phyloP scores from a whole-genome alignment of 495 filamentous ascomycete species.

The Penicillium egyptiacum region DNA sequence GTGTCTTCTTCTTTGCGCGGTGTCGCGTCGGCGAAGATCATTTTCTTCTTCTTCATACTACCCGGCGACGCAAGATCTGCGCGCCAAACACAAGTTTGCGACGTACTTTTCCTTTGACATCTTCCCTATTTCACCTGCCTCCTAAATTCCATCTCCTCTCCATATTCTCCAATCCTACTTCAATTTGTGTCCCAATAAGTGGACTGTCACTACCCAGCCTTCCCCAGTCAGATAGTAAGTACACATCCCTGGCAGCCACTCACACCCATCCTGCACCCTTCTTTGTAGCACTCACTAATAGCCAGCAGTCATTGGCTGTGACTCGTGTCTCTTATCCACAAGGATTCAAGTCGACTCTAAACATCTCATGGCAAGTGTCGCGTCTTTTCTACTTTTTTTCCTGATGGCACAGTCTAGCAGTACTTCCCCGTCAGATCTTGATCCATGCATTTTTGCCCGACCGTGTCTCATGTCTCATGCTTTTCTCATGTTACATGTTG shows the following conservation, averaged over 20 bases:
- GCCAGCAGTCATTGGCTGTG: slow-evolving; percentile 7
- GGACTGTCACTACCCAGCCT: slow-evolving; percentile 17
- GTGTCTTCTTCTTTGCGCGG: slow-evolving; percentile 6
- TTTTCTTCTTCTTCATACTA: slow-evolving; percentile 16
- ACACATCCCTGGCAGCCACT: slow-evolving; percentile 44
- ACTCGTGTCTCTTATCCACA: not conserved
- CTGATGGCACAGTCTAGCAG: slow-evolving; percentile 14
- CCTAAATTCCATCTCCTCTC: not conserved
- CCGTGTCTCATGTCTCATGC: slow-evolving; percentile 24
- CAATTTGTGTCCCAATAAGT: slow-evolving; percentile 12
- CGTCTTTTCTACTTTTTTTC: slow-evolving; percentile 10
- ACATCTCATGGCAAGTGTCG: slow-evolving; percentile 17
- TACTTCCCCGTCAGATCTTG: slow-evolving; percentile 29
- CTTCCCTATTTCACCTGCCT: slow-evolving; percentile 6
- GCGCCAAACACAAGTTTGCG: slow-evolving; percentile 14
- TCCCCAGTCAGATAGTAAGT: slow-evolving; percentile 22
- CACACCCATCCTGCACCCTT: slow-evolving; percentile 22
- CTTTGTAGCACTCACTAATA: slow-evolving; percentile 15
- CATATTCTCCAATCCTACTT: slow-evolving; percentile 7
- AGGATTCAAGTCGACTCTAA: slow-evolving; percentile 3
- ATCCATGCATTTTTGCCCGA: slow-evolving; percentile 36
- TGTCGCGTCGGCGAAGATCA: slow-evolving; percentile 14
- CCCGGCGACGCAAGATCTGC: slow-evolving; percentile 15
- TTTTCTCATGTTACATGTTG: not conserved
- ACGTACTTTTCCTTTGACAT: slow-evolving; percentile 4